Percentiles rank a stretch among this genome's conserved stretches.
Conservation (phyloP, 495 filamentous ascomycete species). For the Corynascus novoguineensis region DNA sequence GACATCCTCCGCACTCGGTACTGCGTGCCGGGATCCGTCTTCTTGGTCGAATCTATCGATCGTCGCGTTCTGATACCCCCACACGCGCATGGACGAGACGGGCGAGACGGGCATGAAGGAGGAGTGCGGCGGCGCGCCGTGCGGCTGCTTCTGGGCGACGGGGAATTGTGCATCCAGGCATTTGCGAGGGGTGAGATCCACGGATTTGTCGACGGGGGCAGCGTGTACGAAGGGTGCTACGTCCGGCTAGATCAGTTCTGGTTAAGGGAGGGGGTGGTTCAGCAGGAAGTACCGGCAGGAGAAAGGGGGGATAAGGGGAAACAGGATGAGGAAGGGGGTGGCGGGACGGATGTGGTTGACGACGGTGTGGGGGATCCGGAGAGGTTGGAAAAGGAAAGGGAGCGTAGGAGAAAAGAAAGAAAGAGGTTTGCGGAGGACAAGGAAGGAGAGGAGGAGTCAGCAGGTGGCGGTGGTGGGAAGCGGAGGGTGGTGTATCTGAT, state of each 20-base stretch:
- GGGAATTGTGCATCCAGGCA: conserved; percentile 42
- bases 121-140: conserved; percentile 18
- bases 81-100: background rate
- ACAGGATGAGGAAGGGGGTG: conserved; percentile 19
- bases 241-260: conserved; percentile 34
- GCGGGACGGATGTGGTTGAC: conserved; percentile 28
- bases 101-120: background rate
- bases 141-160: conserved; percentile 39
- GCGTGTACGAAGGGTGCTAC: conserved; percentile 37
- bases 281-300: background rate
- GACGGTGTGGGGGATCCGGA: conserved; percentile 28
- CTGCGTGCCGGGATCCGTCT: conserved; percentile 38
- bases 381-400: background rate
- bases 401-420: conserved; percentile 4
- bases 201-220: conserved; percentile 32
- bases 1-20: conserved; percentile 37
- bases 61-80: conserved; percentile 15
- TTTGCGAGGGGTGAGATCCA: conserved; percentile 35
- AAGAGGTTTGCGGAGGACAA: conserved; percentile 6
- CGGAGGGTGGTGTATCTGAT: conserved; percentile 34
- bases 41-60: conserved; percentile 42
- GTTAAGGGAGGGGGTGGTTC: conserved; percentile 11
- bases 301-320: background rate
- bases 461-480: no score
- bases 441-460: conserved; percentile 13